Evolutionary conservation across 441 rosid genomes (phyloP).

Genomic region (Mallotus japonicus): DNA sequence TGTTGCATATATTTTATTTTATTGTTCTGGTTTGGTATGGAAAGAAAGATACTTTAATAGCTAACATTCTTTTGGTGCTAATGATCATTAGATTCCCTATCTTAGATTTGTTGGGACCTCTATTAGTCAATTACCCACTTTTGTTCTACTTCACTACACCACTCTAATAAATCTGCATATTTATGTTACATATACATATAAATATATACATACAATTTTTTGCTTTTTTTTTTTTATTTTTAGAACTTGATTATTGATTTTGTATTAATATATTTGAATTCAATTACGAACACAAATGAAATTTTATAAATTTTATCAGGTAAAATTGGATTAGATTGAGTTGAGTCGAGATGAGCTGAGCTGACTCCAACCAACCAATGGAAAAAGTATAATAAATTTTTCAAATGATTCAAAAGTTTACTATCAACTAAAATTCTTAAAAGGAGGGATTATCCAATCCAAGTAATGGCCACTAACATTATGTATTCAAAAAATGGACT

Average conservation of each 20-base stretch:
- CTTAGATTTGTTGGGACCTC: conserved; percentile 39
- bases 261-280: too few relatives aligned
- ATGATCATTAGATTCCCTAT: conserved; percentile 46
- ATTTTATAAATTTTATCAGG: too few relatives aligned
- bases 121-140: background rate
- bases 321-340: too few relatives aligned
- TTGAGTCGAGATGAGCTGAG: too few relatives aligned
- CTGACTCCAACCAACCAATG: too few relatives aligned
- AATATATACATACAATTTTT: too few relatives aligned
- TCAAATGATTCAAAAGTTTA: background rate
- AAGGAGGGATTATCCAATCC: conserved; percentile 8
- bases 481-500: conserved; percentile 8
- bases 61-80: conserved; percentile 27
- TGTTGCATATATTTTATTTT: conserved; percentile 17
- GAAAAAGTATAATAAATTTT: background rate
- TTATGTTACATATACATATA: too few relatives aligned
- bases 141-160: too few relatives aligned
- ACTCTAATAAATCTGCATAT: too few relatives aligned
- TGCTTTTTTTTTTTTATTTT: too few relatives aligned
- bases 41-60: conserved; percentile 25
- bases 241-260: too few relatives aligned
- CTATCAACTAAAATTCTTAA: background rate
- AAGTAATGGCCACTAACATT: conserved; percentile 38
- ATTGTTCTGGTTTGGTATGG: conserved; percentile 7
- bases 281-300: too few relatives aligned